Evolutionary conservation across 2,329 filamentous ascomycete species (phyloP), one percentile per base, ranked within the genome.

Genomic region (Davidsoniella virescens): DNA sequence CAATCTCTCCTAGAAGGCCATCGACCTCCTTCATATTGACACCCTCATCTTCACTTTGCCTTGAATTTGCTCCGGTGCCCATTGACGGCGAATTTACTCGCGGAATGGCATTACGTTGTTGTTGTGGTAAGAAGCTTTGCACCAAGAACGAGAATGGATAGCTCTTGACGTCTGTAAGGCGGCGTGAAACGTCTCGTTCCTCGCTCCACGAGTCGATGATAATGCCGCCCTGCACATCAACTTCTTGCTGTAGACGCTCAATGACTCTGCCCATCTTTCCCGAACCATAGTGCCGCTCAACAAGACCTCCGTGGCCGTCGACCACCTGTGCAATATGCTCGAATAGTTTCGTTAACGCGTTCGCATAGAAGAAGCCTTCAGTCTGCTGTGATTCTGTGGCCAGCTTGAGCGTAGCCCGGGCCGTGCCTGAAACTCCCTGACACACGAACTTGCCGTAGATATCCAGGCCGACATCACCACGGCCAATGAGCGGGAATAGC

Each of bases 1-100:
- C 83, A 58, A 87, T 87, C 64, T 98, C 92, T 55, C 78, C 87
- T 4, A 98, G 70, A 8, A 96, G 66, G 0, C 78, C 82, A 60
- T 98, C 92, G 2, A 98, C 77, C 62, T 95, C 90, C 64, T 90
- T 95, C 85, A 96, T 94, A 60, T 95, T 87, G 18, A 96, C 86
- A 0, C 85, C 75, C 59, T 96, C 92, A 57, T 98, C 92, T 62
- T 95, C 88, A 60, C 82, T 87, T 14, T 68, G 66, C 8, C 83
- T 73, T 2, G 64, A 62, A 60, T 73, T 73, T 50, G 65, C 70
- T 5, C 66, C 66, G 16, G 70, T 69, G 12, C 77, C 53, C 18
- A 46, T 47, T 4, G 84, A 84, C 1, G 90, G 90, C 1, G 88
- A 94, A 55, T 74, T 81, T 37, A 86, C 77, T 42, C 86, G 76